Base-by-base conservation (phyloP, 495 filamentous ascomycete species). In the Chaetomidium leptoderma region DNA sequence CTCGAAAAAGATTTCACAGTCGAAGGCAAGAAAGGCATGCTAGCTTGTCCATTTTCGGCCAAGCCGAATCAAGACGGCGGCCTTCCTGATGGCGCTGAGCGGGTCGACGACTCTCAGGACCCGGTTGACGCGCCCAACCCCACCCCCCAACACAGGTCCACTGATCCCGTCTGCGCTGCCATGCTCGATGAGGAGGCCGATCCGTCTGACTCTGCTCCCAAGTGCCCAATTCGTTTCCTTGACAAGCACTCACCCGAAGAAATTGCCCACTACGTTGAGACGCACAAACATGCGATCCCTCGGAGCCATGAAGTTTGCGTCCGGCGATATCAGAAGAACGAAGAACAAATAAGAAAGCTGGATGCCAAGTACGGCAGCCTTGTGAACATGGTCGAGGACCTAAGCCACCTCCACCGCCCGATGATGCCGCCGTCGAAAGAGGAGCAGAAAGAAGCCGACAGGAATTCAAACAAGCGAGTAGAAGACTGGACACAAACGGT, bases 281-380 rank as follows among this genome's bases (percentile, higher is more conserved):
- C 82, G 23, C 91, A 96, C 74, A 96, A 95, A 68, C 91, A 96
- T 64, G 88, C 95, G 62, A 82, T 96, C 27, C 91, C 91, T 4
- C 79, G 91, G 57, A 93, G 89, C 63, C 91, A 96, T 71, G 90
- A 91, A 58, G 83, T 96, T 19, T 96, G 91, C 67, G 87, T 96
- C 53, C 83, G 85, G 60, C 82, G 91, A 37, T 95, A 91, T 69
- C 90, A 95, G 68, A 82, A 80, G 66, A 91, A 92, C 66, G 83
- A 88, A 27, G 81, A 87, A 58, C 87, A 88, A 58, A 90, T 95
- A 63, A 82, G 82, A 53, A 86, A 91, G 64, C 76, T 96, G 26
- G 91, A 96, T 66, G 89, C 88, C 39, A 96, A 96, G 63, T 96
- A 96, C 61, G 91, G 90, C 4, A 90, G 83, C 64, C 76, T 96